These are phyloP conservation scores for Orbilia oligospora DNA, from an alignment of 2,329 filamentous ascomycete genomes.

Conservation along the genomic window DNA sequence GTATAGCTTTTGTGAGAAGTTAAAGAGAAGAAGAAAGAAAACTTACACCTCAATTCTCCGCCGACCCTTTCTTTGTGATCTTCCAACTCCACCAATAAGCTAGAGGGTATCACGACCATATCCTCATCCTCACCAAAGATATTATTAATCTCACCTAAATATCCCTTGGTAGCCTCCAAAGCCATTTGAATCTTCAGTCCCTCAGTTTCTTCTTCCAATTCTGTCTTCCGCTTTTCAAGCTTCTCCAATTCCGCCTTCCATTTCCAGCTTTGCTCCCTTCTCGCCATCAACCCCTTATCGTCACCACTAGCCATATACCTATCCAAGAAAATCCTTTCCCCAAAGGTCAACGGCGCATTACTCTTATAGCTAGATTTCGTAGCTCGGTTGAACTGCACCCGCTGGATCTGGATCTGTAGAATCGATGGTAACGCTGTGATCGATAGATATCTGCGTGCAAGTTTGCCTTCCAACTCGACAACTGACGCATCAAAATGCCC, in stretches of 20 bases:
- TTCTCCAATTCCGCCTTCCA: constrained; percentile 76
- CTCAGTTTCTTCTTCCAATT: constrained; percentile 64
- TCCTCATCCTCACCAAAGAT: constrained; percentile 65
- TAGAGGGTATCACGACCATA: constrained; percentile 68
- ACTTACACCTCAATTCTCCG: constrained; percentile 67
- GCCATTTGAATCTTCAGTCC: constrained; percentile 58
- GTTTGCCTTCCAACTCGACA: constrained; percentile 76
- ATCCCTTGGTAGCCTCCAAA: constrained; percentile 66
- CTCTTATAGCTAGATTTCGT: constrained; percentile 78
- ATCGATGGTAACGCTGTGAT: constrained; percentile 85
- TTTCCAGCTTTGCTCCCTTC: constrained; percentile 80
- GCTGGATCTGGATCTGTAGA: constrained; percentile 89
- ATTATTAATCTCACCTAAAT: constrained; percentile 69
- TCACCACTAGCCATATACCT: constrained; percentile 80
- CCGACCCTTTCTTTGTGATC: constrained; percentile 69
- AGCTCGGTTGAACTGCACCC: constrained; percentile 79
- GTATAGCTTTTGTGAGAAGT: not conserved
- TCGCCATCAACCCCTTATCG: constrained; percentile 74
- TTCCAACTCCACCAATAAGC: constrained; percentile 68
- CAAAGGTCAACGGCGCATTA: constrained; percentile 82
- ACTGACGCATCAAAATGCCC: constrained; percentile 85
- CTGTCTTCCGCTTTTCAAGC: constrained; percentile 69
- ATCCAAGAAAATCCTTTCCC: constrained; percentile 86
- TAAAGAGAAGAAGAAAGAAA: not conserved
- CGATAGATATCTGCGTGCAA: constrained; percentile 77